Conservation (phyloP, 208 protist species). For the Tetramitus jugosus region DNA sequence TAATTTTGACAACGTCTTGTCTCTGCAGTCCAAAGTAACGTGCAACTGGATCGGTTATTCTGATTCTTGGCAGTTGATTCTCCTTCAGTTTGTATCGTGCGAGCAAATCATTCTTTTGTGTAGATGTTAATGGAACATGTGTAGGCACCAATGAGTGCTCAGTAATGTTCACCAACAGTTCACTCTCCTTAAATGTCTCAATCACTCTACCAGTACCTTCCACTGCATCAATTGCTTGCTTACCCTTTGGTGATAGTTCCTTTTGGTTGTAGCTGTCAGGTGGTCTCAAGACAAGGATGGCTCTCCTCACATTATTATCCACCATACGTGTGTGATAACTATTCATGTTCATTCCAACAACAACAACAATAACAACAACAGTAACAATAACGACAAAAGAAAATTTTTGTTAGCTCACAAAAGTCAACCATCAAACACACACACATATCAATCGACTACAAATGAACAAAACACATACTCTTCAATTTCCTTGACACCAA, state of each 20-base stretch:
- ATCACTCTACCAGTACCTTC: conserved; percentile 41
- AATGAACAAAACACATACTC: not conserved
- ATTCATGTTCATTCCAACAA: too few species aligned
- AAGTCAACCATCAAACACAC: too few species aligned
- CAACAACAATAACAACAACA: too few species aligned
- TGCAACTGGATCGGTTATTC: conserved; percentile 84
- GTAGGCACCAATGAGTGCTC: conserved; percentile 91
- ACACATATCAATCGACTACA: too few species aligned
- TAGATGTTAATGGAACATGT: conserved; percentile 72
- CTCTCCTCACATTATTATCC: not conserved
- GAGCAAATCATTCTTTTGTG: conserved; percentile 73
- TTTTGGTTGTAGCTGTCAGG: not conserved
- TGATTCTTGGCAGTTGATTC: conserved; percentile 87
- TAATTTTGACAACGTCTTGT: conserved; percentile 89
- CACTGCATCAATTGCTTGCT: conserved; percentile 16
- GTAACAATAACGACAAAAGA: too few species aligned
- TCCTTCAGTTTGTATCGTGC: conserved; percentile 79
- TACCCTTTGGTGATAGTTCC: conserved; percentile 1
- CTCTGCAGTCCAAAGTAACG: conserved; percentile 83
- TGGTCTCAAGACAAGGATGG: not conserved
- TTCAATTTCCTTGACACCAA: conserved; percentile 15
- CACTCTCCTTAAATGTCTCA: conserved; percentile 85
- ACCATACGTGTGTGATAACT: conserved; percentile 4
- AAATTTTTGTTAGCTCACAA: too few species aligned
- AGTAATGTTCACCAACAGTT: conserved; percentile 94